Evolutionary conservation across 2,329 filamentous ascomycete species (phyloP).

Genomic region (Fusarium decemcellulare): DNA sequence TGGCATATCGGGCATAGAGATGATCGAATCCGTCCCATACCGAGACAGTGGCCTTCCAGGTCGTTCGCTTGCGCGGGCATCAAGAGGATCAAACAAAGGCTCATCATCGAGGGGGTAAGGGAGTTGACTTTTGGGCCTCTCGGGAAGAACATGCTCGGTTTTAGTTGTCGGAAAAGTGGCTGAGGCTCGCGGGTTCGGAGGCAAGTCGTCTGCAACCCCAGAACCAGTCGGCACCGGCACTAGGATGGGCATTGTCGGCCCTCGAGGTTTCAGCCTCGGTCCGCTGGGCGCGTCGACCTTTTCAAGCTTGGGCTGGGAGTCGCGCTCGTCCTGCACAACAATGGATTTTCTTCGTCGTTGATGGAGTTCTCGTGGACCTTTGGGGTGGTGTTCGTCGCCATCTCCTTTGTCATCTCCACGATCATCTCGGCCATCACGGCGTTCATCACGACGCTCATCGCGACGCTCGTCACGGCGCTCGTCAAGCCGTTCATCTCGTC

Average conservation of each 20-base stretch:
- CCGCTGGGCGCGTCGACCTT: slow-evolving; percentile 39
- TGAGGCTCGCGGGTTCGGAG: slow-evolving; percentile 43
- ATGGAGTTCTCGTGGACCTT: slow-evolving; percentile 45
- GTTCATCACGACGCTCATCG: slow-evolving; percentile 1
- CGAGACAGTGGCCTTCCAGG: slow-evolving; percentile 35
- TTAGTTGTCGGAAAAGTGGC: slow-evolving; percentile 50
- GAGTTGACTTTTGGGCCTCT: slow-evolving; percentile 45
- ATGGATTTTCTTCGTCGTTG: slow-evolving; percentile 53
- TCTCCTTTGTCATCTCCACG: slow-evolving; percentile 51
- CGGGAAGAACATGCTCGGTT: slow-evolving; percentile 37
- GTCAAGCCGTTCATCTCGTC: slow-evolving; percentile 22
- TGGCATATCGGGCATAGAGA: slow-evolving; percentile 47
- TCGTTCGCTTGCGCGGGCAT: slow-evolving; percentile 38
- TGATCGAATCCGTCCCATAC: slow-evolving; percentile 34
- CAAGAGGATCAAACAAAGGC: slow-evolving; percentile 42
- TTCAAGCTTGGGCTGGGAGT: slow-evolving; percentile 41
- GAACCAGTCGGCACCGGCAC: slow-evolving; percentile 45
- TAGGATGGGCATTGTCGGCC: slow-evolving; percentile 52
- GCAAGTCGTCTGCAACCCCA: slow-evolving; percentile 30
- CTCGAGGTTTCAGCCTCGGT: slow-evolving; percentile 53
- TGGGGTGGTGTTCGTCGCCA: slow-evolving; percentile 56
- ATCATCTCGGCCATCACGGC: slow-evolving; percentile 42
- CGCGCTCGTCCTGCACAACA: slow-evolving; percentile 53
- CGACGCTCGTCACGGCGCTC: slow-evolving; percentile 7
- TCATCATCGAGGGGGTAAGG: slow-evolving; percentile 59